Percentiles rank a stretch among this genome's conserved stretches.
Conservation (phyloP, 2,329 filamentous ascomycete species). For the Ophiosphaerella herpotricha region DNA sequence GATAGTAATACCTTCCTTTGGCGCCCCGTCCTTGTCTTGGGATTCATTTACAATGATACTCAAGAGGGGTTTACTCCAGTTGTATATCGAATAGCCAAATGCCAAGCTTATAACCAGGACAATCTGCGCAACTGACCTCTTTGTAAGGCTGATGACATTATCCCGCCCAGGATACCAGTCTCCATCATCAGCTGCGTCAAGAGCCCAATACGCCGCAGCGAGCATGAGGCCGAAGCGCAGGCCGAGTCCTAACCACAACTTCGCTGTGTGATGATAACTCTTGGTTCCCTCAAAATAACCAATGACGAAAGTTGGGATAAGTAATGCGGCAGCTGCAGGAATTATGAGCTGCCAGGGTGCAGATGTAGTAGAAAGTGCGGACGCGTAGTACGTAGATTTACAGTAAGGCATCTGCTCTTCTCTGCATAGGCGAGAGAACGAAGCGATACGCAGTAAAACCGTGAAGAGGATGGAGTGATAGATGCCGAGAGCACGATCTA, state of each 20-base stretch:
- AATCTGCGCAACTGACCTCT: slow-evolving; percentile 78
- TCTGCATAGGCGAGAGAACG: slow-evolving; percentile 87
- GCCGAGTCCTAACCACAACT: slow-evolving; percentile 79
- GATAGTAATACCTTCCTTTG: slow-evolving; percentile 66
- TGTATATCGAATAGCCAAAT: slow-evolving; percentile 82
- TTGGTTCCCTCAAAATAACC: slow-evolving; percentile 80
- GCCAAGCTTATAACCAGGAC: slow-evolving; percentile 79
- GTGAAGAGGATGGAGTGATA: slow-evolving; percentile 88
- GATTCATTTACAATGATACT: slow-evolving; percentile 62
- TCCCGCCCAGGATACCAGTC: slow-evolving; percentile 70
- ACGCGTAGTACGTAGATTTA: slow-evolving; percentile 93
- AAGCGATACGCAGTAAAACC: slow-evolving; percentile 76
- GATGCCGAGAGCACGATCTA: slow-evolving; percentile 74
- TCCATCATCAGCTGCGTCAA: slow-evolving; percentile 86
- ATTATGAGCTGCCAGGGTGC: slow-evolving; percentile 86
- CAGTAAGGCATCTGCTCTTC: slow-evolving; percentile 99
- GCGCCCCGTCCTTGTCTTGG: slow-evolving; percentile 23
- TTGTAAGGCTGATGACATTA: slow-evolving; percentile 68
- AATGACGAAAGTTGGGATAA: slow-evolving; percentile 75
- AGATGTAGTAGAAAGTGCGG: slow-evolving; percentile 87
- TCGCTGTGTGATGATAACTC: slow-evolving; percentile 85
- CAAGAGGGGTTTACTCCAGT: slow-evolving; percentile 84
- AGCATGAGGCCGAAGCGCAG: slow-evolving; percentile 78
- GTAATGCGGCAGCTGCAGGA: slow-evolving; percentile 72
- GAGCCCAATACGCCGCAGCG: slow-evolving; percentile 80